Base-by-base conservation (phyloP, 1,139 yeast genomes). In the Williopsis jadinii region DNA sequence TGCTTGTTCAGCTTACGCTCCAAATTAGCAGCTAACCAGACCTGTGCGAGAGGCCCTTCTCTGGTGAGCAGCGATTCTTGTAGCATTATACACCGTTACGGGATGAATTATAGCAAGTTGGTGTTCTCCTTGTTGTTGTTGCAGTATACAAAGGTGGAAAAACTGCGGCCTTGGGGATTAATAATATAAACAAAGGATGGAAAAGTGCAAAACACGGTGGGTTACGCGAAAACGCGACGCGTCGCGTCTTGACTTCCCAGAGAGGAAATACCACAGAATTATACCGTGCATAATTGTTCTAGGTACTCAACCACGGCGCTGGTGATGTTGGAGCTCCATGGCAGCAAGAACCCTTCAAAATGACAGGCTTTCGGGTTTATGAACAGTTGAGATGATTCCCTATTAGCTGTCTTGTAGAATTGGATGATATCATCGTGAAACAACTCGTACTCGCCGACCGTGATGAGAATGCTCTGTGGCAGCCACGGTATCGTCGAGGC, bases 21-120 rank as follows among this genome's bases (percentile, higher is more conserved):
- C 62, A 86, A 73, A 59, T 86, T 88, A 30, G 96, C 92, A 3
- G 97, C 97, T 41, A 90, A 71, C 97, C 97, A 90, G 12, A 87
- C 92, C 51, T 83, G 84, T 6, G 95, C 95, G 53, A 88, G 67
- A 2, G 95, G 95, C 3, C 95, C 94, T 57, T 82, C 82, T 48
- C 75, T 79, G 9, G 84, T 67, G 24, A 78, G 65, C 39, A 77
- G 60, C 43, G 61, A 68, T 37, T 70, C 75, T 47, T 61, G 65
- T 58, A 67, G 66, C 68, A 64, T 67, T n/a, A 8, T 28, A 11
- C 9, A n/a, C 15, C 11, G 33, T 9, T 14, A 9, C 3, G 9
- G 15, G 24, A n/a, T 19, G 24, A n/a, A 26, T 8, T 11, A 11
- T 11, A 5, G 33, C 11, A 5, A 11, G 33, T 11, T 29, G 12